Evolutionary conservation across 768 basidiomycete genomes (phyloP).

Genomic region (Mycena galericulata): DNA sequence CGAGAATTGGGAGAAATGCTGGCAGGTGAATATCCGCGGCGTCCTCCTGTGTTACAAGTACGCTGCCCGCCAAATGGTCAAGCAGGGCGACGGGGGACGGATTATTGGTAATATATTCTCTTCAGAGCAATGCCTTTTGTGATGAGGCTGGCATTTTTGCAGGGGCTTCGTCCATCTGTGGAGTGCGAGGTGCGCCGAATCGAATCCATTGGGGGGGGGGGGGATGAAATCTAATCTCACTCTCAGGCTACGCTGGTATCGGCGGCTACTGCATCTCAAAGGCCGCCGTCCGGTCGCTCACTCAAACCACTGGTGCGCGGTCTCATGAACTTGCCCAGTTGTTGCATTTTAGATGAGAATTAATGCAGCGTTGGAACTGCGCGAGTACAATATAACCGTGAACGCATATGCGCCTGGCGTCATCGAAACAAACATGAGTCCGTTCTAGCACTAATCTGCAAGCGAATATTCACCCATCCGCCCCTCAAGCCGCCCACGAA

Average conservation of each 20-base stretch:
- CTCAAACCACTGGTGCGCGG: slow-evolving; percentile 53
- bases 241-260: slow-evolving; percentile 28
- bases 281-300: slow-evolving; percentile 55
- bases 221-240: not conserved
- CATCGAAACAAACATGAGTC: slow-evolving; percentile 47
- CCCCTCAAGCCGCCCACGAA: not conserved
- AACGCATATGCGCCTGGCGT: slow-evolving; percentile 55
- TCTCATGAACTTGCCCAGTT: too few species aligned
- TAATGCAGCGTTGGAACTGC: slow-evolving; percentile 48
- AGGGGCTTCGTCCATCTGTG: slow-evolving; percentile 50
- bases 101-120: slow-evolving; percentile 52
- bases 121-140: too few species aligned
- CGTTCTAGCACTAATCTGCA: not conserved
- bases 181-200: slow-evolving; percentile 40
- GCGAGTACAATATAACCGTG: slow-evolving; percentile 50
- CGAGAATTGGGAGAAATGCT: slow-evolving; percentile 46
- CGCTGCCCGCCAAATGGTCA: slow-evolving; percentile 58
- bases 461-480: not conserved
- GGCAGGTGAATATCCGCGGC: slow-evolving; percentile 55
- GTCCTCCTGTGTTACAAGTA: slow-evolving; percentile 55
- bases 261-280: slow-evolving; percentile 52
- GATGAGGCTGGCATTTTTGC: not conserved
- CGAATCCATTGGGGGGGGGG: too few species aligned
- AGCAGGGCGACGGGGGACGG: slow-evolving; percentile 54
- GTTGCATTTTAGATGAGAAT: too few species aligned